Evolutionary conservation across 768 basidiomycete species (phyloP).

Genomic region (Phlebiopsis flavidoalba): DNA sequence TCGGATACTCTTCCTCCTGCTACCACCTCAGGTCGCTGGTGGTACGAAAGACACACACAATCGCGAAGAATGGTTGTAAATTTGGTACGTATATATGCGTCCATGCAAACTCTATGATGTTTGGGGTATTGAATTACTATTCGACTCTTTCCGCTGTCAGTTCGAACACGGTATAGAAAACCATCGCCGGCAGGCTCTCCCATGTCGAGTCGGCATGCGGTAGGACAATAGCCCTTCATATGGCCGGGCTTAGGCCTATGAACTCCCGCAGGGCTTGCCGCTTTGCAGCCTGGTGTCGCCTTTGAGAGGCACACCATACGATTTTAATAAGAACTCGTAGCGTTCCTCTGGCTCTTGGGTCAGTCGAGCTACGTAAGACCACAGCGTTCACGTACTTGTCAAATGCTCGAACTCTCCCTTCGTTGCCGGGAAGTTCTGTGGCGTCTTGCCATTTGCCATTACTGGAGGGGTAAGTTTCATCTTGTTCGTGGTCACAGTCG

Average conservation of each 20-base stretch:
- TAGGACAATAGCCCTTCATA: background rate
- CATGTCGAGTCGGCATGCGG: too few relatives aligned
- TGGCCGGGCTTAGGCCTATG: slow-evolving; percentile 27
- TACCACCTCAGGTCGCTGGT: too few relatives aligned
- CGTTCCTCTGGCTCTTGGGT: slow-evolving; percentile 30
- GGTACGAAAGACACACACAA: too few relatives aligned
- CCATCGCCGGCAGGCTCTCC: too few relatives aligned
- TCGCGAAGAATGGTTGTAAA: too few relatives aligned
- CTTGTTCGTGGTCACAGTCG: slow-evolving; percentile 29
- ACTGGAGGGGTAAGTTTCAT: slow-evolving; percentile 25
- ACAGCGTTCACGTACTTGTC: slow-evolving; percentile 29
- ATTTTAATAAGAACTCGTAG: slow-evolving; percentile 33
- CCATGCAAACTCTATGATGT: background rate
- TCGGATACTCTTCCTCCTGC: too few relatives aligned
- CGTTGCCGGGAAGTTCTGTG: slow-evolving; percentile 30
- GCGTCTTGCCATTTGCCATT: slow-evolving; percentile 30
- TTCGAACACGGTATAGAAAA: too few relatives aligned
- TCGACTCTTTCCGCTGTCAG: background rate
- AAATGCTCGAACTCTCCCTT: slow-evolving; percentile 42
- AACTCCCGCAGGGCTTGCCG: slow-evolving; percentile 33
- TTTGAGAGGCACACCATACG: slow-evolving; percentile 28
- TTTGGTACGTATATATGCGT: background rate
- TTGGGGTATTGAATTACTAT: background rate
- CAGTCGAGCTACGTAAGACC: background rate
- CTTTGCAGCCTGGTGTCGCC: slow-evolving; percentile 38